Evolutionary conservation across 75 land plant species (phyloP).

Genomic region (Sequoiadendron giganteum): DNA sequence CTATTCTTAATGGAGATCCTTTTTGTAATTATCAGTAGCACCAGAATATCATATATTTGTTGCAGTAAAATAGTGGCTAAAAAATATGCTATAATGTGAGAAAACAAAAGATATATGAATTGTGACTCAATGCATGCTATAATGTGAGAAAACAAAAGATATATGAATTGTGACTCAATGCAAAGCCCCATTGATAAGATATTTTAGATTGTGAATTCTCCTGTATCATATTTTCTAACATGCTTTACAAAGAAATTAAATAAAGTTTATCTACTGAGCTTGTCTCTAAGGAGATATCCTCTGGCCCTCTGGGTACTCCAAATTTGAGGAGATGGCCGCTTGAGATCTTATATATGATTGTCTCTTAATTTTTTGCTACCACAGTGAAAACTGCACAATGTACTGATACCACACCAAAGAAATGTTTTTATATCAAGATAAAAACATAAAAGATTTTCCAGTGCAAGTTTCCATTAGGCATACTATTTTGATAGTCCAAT

Average conservation of each 20-base stretch:
- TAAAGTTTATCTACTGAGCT: background rate
- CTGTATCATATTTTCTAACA: background rate
- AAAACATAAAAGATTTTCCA: background rate
- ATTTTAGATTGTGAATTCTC: background rate
- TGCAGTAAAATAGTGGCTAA: background rate
- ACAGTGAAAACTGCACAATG: background rate
- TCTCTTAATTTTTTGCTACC: background rate
- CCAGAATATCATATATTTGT: background rate
- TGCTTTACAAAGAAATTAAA: too few species aligned
- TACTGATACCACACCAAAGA: background rate
- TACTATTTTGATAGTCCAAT: background rate
- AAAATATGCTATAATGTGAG: too few species aligned
- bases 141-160: too few species aligned
- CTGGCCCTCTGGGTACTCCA: background rate
- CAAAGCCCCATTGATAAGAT: background rate
- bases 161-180: background rate
- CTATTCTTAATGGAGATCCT: background rate
- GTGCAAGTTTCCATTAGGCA: background rate
- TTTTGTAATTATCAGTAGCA: background rate
- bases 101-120: too few species aligned
- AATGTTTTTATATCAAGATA: too few species aligned
- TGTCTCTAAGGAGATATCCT: too few species aligned
- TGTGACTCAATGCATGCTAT: too few species aligned
- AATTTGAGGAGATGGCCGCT: too few species aligned
- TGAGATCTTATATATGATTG: too few species aligned